Conservation (phyloP, 139 green algal species). For the Coccomyxa sp. region DNA sequence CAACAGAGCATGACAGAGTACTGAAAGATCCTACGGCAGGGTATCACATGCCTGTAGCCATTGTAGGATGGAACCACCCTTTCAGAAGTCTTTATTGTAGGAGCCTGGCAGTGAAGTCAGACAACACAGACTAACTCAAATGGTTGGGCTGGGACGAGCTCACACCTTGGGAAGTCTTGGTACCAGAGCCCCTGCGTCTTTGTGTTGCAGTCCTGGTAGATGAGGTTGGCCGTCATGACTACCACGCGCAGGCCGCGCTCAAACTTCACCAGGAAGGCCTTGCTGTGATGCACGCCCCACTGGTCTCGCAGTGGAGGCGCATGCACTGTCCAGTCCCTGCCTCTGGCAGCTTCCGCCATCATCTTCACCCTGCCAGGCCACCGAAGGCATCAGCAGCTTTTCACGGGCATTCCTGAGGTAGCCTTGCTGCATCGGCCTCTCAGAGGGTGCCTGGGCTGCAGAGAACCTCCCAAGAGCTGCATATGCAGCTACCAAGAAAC, state of each 20-base stretch:
- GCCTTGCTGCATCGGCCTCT: not conserved
- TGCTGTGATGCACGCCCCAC: constrained; percentile 50
- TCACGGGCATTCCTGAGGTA: not conserved
- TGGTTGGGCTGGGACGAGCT: not conserved
- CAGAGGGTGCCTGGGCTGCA: not conserved
- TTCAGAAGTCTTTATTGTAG: too few relatives aligned
- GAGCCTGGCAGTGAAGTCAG: too few relatives aligned
- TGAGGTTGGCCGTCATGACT: constrained; percentile 79
- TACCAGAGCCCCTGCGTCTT: constrained; percentile 70
- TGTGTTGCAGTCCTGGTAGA: constrained; percentile 74
- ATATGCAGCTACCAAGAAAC: not conserved
- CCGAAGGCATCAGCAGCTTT: not conserved
- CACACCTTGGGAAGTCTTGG: constrained; percentile 73
- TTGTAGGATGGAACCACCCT: too few relatives aligned
- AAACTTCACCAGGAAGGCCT: constrained; percentile 60
- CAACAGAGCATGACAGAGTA: too few relatives aligned
- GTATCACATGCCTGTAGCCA: too few relatives aligned
- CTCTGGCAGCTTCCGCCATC: not conserved
- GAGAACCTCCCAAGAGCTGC: not conserved
- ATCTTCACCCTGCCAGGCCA: not conserved
- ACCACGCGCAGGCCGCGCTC: constrained; percentile 61
- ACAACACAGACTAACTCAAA: too few relatives aligned
- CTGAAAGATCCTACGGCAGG: too few relatives aligned
- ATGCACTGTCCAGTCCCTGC: constrained; percentile 5
- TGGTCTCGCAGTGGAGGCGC: constrained; percentile 40